phyloP scores from a whole-genome alignment of 2,329 filamentous ascomycete genomes.

The Pyrenophora teres region DNA sequence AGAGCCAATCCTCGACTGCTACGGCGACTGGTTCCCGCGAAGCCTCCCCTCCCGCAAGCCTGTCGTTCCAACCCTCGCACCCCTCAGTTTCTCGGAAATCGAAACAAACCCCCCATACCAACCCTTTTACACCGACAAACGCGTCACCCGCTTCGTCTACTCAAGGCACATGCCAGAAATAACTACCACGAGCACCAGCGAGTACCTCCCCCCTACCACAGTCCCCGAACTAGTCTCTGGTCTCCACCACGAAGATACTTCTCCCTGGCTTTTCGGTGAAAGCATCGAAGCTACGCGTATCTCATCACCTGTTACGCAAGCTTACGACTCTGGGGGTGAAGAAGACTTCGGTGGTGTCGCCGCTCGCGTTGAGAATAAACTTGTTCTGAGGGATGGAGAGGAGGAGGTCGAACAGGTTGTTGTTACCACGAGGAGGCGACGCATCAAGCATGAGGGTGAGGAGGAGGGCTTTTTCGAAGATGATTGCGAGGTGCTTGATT shows the following conservation, averaged over 20 bases:
- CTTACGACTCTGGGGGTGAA: slow-evolving; percentile 42
- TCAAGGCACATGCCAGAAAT: slow-evolving; percentile 38
- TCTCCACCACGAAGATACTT: slow-evolving; percentile 43
- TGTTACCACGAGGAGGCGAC: slow-evolving; percentile 76
- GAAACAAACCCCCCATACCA: slow-evolving; percentile 96
- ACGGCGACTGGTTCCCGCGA: slow-evolving; percentile 45
- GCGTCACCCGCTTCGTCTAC: slow-evolving; percentile 78
- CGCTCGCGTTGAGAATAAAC: slow-evolving; percentile 44
- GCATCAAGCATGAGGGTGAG: slow-evolving; percentile 62
- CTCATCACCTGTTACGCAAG: slow-evolving; percentile 45
- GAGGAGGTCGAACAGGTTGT: slow-evolving; percentile 76
- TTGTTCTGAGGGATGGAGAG: slow-evolving; percentile 58
- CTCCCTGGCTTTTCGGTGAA: slow-evolving; percentile 60
- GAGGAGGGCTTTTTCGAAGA: slow-evolving; percentile 84
- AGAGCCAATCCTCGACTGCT: slow-evolving; percentile 27
- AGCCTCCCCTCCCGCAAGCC: slow-evolving; percentile 33
- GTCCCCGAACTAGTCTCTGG: slow-evolving; percentile 31
- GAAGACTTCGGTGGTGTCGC: slow-evolving; percentile 57
- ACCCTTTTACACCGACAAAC: slow-evolving; percentile 89
- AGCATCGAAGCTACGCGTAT: slow-evolving; percentile 54
- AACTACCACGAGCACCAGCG: slow-evolving; percentile 30
- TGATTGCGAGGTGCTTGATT: slow-evolving; percentile 88
- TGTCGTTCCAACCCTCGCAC: slow-evolving; percentile 51
- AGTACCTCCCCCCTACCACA: slow-evolving; percentile 22
- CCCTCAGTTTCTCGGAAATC: slow-evolving; percentile 74